A percentile compares a stretch with the other conserved stretches of the same genome.
phyloP scores from a whole-genome alignment of 2,329 filamentous ascomycete genomes.

The Fonsecaea pedrosoi region DNA sequence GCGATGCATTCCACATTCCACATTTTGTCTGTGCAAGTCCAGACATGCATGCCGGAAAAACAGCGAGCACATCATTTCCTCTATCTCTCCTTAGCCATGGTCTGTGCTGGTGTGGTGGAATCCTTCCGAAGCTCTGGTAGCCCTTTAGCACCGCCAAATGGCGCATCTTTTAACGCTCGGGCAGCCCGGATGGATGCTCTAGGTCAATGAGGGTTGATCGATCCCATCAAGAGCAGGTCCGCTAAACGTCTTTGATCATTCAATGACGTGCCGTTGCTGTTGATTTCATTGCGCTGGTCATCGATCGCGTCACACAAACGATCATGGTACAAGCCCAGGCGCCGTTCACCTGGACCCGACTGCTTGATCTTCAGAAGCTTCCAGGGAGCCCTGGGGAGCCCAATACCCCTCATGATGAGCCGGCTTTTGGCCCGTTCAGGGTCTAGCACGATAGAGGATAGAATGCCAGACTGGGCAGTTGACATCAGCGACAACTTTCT shows the following conservation, averaged over 20 bases:
- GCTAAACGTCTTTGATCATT: not conserved
- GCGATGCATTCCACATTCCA: not conserved
- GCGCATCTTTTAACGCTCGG: slow-evolving; percentile 2
- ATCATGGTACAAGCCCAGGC: not conserved
- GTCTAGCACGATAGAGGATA: not conserved
- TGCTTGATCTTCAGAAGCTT: not conserved
- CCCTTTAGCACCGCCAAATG: not conserved
- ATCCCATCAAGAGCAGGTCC: not conserved
- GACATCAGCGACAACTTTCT: slow-evolving; percentile 7
- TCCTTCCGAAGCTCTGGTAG: not conserved
- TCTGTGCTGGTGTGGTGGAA: not conserved
- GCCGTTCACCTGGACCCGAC: not conserved
- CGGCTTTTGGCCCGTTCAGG: not conserved
- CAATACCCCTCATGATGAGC: not conserved
- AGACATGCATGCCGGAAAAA: not conserved
- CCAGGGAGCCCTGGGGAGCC: not conserved
- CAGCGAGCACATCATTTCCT: slow-evolving; percentile 2
- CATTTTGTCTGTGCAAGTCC: not conserved
- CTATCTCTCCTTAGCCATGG: not conserved
- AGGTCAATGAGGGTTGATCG: not conserved
- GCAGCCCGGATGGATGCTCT: not conserved
- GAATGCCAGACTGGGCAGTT: not conserved
- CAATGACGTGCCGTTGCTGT: not conserved
- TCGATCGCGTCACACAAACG: not conserved
- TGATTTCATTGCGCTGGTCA: not conserved